Conservation (phyloP, 1,284 basidiomycete species). For the Trametes pubescens region DNA sequence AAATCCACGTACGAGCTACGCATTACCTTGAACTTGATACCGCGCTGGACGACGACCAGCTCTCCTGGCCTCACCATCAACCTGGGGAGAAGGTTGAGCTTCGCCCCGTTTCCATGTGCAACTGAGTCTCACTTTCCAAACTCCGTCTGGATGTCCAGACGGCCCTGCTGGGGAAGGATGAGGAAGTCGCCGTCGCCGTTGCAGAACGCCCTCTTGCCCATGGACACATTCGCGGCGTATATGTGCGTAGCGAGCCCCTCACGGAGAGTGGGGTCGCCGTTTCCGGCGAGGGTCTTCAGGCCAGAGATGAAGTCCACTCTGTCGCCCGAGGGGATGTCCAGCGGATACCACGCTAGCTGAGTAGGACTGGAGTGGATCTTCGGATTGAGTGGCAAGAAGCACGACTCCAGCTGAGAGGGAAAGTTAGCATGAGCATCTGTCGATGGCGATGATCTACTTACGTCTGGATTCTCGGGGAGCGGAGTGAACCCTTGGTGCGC, state of each 20-base stretch:
- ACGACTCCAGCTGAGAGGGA: constrained; percentile 57
- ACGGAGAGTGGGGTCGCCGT: constrained; percentile 66
- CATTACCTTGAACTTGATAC: constrained; percentile 70
- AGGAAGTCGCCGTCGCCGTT: constrained; percentile 77
- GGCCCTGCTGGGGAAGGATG: constrained; percentile 71
- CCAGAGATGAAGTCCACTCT: constrained; percentile 69
- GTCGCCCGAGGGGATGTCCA: constrained; percentile 58
- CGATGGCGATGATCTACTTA: constrained; percentile 40
- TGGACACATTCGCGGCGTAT: constrained; percentile 67
- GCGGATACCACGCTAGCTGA: constrained; percentile 76
- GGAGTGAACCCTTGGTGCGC: constrained; percentile 69
- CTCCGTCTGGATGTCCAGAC: constrained; percentile 75
- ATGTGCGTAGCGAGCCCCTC: constrained; percentile 72
- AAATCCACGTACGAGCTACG: background rate
- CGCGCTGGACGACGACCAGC: constrained; percentile 69
- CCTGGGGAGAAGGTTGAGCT: constrained; percentile 17
- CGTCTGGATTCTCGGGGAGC: constrained; percentile 66
- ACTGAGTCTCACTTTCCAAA: constrained; percentile 59
- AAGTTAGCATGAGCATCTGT: constrained; percentile 15
- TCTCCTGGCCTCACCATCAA: constrained; percentile 73
- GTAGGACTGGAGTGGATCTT: constrained; percentile 70
- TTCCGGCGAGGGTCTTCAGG: constrained; percentile 70
- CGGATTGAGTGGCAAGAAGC: constrained; percentile 66
- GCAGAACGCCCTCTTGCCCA: constrained; percentile 71
- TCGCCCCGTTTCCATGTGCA: no score